These are phyloP conservation scores for Penstemon barbatus DNA, from an alignment of 257 asterid species.

Conservation along the genomic window DNA sequence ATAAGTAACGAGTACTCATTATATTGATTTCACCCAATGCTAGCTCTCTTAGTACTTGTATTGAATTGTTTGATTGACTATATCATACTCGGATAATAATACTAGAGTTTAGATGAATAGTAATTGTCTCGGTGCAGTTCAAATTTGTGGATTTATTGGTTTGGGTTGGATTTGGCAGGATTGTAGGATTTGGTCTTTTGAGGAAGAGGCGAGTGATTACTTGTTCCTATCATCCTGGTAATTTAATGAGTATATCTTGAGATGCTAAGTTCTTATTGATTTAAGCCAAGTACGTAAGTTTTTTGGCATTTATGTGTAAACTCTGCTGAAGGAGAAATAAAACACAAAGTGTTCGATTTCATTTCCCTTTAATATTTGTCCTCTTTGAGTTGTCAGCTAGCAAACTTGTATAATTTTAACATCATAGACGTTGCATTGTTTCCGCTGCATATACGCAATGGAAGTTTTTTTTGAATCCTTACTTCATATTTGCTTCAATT, in stretches of 20 bases:
- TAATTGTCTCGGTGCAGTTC: constrained; percentile 20
- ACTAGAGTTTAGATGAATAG: neutral
- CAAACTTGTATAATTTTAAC: constrained; percentile 11
- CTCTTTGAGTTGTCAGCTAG: constrained; percentile 11
- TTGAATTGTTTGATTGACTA: neutral
- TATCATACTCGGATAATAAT: neutral
- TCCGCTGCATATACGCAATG: neutral
- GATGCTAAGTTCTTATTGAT: constrained; percentile 25
- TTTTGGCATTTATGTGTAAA: constrained; percentile 23
- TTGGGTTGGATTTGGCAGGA: constrained; percentile 72
- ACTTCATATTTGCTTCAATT: neutral
- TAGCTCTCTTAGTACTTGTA: too few relatives aligned
- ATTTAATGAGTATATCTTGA: constrained; percentile 25
- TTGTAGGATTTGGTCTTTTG: constrained; percentile 44
- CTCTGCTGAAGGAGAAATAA: constrained; percentile 23
- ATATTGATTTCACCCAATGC: neutral
- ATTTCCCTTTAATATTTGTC: neutral
- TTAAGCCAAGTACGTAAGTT: constrained; percentile 28
- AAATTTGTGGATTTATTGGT: constrained; percentile 30
- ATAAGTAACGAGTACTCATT: neutral
- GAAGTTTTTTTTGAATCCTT: neutral
- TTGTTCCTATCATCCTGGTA: constrained; percentile 28
- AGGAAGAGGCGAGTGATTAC: constrained; percentile 37
- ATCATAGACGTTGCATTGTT: constrained; percentile 3
- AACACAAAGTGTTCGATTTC: neutral